Conservation (phyloP, 2,329 filamentous ascomycete species). For the Colletotrichum nymphaeae region DNA sequence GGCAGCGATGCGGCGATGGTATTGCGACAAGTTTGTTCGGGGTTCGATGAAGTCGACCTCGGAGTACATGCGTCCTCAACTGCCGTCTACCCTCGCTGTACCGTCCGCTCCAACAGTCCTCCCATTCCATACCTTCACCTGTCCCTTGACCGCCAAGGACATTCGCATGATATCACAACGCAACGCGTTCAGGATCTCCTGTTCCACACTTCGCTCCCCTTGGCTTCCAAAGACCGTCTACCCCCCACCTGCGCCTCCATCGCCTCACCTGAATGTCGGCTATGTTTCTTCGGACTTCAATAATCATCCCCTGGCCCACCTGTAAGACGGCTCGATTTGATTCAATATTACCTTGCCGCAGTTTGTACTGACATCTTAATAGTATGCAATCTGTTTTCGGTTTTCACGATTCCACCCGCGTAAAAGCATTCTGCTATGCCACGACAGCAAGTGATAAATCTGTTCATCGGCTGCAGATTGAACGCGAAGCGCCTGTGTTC, state of each 20-base stretch:
- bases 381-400: constrained; percentile 99
- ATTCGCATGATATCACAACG: constrained; percentile 95
- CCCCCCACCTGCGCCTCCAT: constrained; percentile 85
- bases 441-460: constrained; percentile 93
- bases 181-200: constrained; percentile 93
- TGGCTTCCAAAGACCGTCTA: constrained; percentile 89
- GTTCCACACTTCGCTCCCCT: constrained; percentile 84
- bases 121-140: constrained; percentile 98
- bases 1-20: constrained; percentile 85
- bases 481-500: constrained; percentile 91
- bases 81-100: constrained; percentile 79
- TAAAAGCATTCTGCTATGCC: constrained; percentile 93
- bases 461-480: constrained; percentile 89
- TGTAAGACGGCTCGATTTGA: constrained; percentile 60
- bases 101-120: constrained; percentile 93
- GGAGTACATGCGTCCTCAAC: constrained; percentile 77
- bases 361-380: constrained; percentile 20
- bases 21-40: constrained; percentile 80
- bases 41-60: constrained; percentile 62
- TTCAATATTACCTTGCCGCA: background rate
- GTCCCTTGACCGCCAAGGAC: constrained; percentile 89
- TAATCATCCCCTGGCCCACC: constrained; percentile 93
- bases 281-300: constrained; percentile 99
- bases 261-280: constrained; percentile 87
- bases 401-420: constrained; percentile 78